A percentile compares a stretch with the other conserved stretches of the same genome.
Conservation (phyloP, 2,329 filamentous ascomycete genomes). For the Pseudogymnoascus sp. region DNA sequence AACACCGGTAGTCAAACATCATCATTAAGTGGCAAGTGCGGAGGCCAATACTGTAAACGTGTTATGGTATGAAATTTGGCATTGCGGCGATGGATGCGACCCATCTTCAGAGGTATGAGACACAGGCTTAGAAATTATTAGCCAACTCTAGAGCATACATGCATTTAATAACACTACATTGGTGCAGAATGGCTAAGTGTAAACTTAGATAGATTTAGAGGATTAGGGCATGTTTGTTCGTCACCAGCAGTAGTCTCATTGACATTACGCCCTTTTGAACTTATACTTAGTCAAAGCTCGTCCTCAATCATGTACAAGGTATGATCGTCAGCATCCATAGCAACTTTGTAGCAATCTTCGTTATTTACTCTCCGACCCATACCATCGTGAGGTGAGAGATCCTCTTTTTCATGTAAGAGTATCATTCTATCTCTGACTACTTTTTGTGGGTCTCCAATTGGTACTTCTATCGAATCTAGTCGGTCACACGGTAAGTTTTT, state of each 20-base stretch:
- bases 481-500: not conserved
- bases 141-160: not conserved
- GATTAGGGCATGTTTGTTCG: not conserved
- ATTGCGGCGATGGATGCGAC: not conserved
- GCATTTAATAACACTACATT: not conserved
- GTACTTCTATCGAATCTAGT: constrained; percentile 12
- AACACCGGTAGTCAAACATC: not conserved
- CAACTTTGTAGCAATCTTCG: constrained; percentile 15
- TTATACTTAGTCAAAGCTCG: not conserved
- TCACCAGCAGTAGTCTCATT: not conserved
- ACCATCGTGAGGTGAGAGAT: constrained; percentile 13
- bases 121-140: not conserved
- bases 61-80: not conserved
- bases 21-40: not conserved
- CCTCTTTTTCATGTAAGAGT: constrained; percentile 6
- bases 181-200: not conserved
- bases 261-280: not conserved
- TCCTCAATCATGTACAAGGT: constrained; percentile 15
- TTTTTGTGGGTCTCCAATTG: constrained; percentile 12
- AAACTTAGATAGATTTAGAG: not conserved
- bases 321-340: constrained; percentile 14
- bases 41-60: not conserved
- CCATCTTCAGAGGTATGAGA: not conserved
- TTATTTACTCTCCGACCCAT: constrained; percentile 8
- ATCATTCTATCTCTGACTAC: constrained; percentile 11